These are phyloP conservation scores for Anacardium occidentale DNA, from an alignment of 345 rosid species.

Conservation along the genomic window DNA sequence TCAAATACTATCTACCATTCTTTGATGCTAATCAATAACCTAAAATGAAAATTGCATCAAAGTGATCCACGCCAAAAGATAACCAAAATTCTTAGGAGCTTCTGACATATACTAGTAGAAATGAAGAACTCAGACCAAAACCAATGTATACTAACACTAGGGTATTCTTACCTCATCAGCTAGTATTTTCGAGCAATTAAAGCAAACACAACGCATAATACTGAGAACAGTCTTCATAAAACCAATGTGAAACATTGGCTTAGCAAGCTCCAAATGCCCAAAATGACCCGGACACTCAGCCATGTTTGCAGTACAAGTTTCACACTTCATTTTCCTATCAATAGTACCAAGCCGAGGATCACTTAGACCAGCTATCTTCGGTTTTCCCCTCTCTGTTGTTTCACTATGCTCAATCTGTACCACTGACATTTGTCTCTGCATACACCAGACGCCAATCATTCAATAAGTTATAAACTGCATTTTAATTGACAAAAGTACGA, in stretches of 20 bases:
- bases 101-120: not conserved
- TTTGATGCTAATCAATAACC: not conserved
- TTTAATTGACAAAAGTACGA: not conserved
- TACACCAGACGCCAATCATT: constrained; percentile 14
- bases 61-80: not conserved
- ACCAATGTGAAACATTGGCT: constrained; percentile 95
- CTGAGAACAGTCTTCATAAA: constrained; percentile 87
- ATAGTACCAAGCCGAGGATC: constrained; percentile 86
- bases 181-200: constrained; percentile 91
- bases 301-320: constrained; percentile 91
- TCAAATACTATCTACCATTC: not conserved
- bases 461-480: not conserved
- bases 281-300: constrained; percentile 97
- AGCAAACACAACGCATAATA: constrained; percentile 91
- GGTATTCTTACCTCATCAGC: constrained; percentile 67
- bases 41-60: not conserved
- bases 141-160: not conserved
- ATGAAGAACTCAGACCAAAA: constrained; percentile 3
- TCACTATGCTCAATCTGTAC: constrained; percentile 84
- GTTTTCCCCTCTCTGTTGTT: constrained; percentile 91
- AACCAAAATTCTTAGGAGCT: not conserved
- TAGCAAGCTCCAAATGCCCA: constrained; percentile 95
- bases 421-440: constrained; percentile 97
- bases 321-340: constrained; percentile 88
- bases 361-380: constrained; percentile 78